Base-by-base conservation (phyloP, 495 filamentous ascomycete species). In the Chaetomium fimeti region DNA sequence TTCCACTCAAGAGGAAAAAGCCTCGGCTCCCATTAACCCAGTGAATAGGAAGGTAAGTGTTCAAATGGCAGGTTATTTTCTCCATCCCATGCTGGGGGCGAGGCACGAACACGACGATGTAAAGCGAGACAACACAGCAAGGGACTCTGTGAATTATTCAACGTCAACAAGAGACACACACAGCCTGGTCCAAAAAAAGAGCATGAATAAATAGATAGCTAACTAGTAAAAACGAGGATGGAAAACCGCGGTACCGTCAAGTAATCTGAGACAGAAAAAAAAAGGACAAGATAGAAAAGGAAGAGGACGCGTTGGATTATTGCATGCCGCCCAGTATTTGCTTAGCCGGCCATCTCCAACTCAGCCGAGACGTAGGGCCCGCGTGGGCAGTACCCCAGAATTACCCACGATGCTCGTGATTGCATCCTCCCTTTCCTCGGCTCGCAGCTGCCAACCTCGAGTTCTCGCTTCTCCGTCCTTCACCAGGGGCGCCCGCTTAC, bases 121-220 rank as follows among this genome's bases (percentile, higher is more conserved):
- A n/a, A n/a, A n/a, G n/a, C n/a, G n/a, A n/a, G n/a, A n/a, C n/a
- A n/a, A n/a, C n/a, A n/a, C n/a, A n/a, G n/a, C n/a, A n/a, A n/a
- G n/a, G n/a, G n/a, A n/a, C n/a, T n/a, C n/a, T n/a, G n/a, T n/a
- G n/a, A n/a, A n/a, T n/a, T n/a, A n/a, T n/a, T n/a, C n/a, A 28
- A 27, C 22, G 0, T 28, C n/a, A 20, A 54, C 12, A 42, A 28
- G 45, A 36, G 58, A 36, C 16, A 20, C 53, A 32, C 42, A 56
- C 42, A 24, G 60, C 55, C 59, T 36, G 55, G 48, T 67, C 56
- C 65, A 67, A 60, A 55, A 63, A 66, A 40, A 67, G 49, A 54
- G 58, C 60, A 38, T 60, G 55, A 32, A 60, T 67, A 51, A 67
- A 63, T 63, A 67, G 60, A 63, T 63, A 67, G 61, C 65, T 67